These are phyloP conservation scores for Aspergillus avenaceus DNA, from an alignment of 495 filamentous ascomycete genomes.

Conservation along the genomic window DNA sequence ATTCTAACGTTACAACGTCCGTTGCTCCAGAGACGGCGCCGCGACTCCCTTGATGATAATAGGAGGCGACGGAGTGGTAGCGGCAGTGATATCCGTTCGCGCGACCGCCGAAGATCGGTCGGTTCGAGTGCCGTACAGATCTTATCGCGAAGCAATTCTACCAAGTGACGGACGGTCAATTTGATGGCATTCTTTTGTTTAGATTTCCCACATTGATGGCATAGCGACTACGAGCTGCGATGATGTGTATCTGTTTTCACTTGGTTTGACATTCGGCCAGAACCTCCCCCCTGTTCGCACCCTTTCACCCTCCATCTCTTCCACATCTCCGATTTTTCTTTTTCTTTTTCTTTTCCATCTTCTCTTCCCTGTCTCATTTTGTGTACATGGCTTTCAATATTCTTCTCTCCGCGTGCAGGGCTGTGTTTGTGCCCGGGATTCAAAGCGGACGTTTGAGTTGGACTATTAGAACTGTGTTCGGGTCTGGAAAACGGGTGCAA, in stretches of 20 bases:
- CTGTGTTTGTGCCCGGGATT: conserved; percentile 18
- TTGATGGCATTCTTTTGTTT: conserved; percentile 27
- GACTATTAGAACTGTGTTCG: conserved; percentile 47
- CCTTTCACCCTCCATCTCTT: conserved; percentile 6
- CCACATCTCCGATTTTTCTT: conserved; percentile 18
- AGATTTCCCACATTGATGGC: conserved; percentile 32
- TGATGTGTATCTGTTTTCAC: conserved; percentile 21
- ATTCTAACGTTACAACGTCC: conserved; percentile 51
- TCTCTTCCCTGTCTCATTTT: conserved; percentile 28
- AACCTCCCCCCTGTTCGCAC: conserved; percentile 15
- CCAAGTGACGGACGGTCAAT: conserved; percentile 30
- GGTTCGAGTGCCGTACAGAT: conserved; percentile 37
- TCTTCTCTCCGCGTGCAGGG: conserved; percentile 32
- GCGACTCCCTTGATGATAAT: conserved; percentile 38
- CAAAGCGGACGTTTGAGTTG: conserved; percentile 37
- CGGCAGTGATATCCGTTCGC: conserved; percentile 42
- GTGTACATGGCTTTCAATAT: conserved; percentile 47
- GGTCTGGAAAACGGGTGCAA: conserved; percentile 48
- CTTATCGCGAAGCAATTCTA: conserved; percentile 47
- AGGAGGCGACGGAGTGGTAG: conserved; percentile 45
- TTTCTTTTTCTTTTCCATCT: conserved; percentile 16
- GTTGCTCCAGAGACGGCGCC: conserved; percentile 50
- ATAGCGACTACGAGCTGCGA: conserved; percentile 43
- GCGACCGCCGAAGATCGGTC: conserved; percentile 38
- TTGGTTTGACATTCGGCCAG: conserved; percentile 22